Evolutionary conservation across 1,284 basidiomycete genomes (phyloP).

Genomic region (Omphalotus olearius): DNA sequence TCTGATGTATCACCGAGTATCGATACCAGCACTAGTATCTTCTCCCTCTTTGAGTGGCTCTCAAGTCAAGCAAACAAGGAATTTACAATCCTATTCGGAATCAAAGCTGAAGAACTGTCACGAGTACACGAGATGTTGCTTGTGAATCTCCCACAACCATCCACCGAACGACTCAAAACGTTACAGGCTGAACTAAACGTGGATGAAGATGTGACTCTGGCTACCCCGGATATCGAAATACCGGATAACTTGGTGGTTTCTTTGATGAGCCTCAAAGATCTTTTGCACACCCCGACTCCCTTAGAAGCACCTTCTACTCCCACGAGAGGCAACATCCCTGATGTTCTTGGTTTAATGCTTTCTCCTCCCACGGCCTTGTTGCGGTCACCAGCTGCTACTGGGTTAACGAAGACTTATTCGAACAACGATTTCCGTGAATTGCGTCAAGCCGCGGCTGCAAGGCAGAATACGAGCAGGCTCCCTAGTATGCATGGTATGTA

Average conservation of each 20-base stretch:
- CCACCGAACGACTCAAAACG: slow-evolving; percentile 20
- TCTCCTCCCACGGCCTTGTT: slow-evolving; percentile 69
- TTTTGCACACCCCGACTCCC: slow-evolving; percentile 28
- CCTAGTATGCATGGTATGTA: slow-evolving; percentile 78
- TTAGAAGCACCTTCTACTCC: slow-evolving; percentile 42
- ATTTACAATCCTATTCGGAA: slow-evolving; percentile 34
- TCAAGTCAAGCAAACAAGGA: slow-evolving; percentile 31
- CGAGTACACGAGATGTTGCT: slow-evolving; percentile 30
- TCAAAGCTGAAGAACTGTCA: slow-evolving; percentile 32
- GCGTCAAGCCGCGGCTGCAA: slow-evolving; percentile 57
- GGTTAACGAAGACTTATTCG: slow-evolving; percentile 74
- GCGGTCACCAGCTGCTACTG: slow-evolving; percentile 67
- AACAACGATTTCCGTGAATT: slow-evolving; percentile 77
- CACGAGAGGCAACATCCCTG: slow-evolving; percentile 39
- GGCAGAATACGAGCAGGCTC: slow-evolving; percentile 75
- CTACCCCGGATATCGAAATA: slow-evolving; percentile 22
- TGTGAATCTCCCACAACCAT: slow-evolving; percentile 22
- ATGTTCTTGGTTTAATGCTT: slow-evolving; percentile 53
- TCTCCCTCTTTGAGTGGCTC: slow-evolving; percentile 48
- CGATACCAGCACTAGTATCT: slow-evolving; percentile 26
- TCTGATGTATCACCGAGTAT: slow-evolving; percentile 22
- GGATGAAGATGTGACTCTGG: slow-evolving; percentile 26
- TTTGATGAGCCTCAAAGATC: slow-evolving; percentile 28
- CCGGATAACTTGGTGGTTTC: slow-evolving; percentile 29
- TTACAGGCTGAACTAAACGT: slow-evolving; percentile 28